Base-by-base conservation (phyloP, 164 flowering plant species). In the Pachysandra terminalis region DNA sequence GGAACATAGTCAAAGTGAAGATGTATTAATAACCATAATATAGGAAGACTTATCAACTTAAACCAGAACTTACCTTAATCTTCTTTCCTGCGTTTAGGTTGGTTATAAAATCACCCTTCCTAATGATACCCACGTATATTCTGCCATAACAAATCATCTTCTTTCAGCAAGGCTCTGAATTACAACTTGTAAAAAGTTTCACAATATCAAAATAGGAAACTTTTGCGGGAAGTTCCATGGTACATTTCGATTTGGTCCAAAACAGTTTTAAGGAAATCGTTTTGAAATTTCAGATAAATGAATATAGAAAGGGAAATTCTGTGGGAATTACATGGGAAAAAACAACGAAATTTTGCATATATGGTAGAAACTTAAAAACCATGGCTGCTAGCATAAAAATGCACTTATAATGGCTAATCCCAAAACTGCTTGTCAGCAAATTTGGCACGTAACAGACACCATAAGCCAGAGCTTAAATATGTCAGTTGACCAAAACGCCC, bases 401-500 rank as follows among this genome's bases (percentile, higher is more conserved):
- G 3, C 37, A 7, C 7, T 32, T 32, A 32, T 32, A 32, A 32
- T 32, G 37, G 37, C 3, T 32, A 32, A 3, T 32, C 37, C 51
- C 6, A 45, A 45, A 1, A 45, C 51, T 3, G 51, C 51, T 10
- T 15, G 17, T 15, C 51, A 45, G 7, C n/a, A n/a, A 3, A 32
- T 32, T 32, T 32, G 37, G 37, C 3, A 32, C 7, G 3, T 7
- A 3, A 32, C 7, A 7, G 37, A 32, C 51, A 5, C 51, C 9
- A 66, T 26, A 26, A 13, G 26, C 10, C 27, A 59, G 73, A 90
- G 98, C 98, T 90, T 64, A 96, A 75, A 81, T 85, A 96, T 68
- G 99, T 96, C 66, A 96, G 73, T 75, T 96, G 99, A 74, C 99
- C 99, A 83, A 93, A 96, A 24, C 96, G 87, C 59, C 99, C 98